Base-by-base conservation (phyloP, 352 stramenopile genomes). In the Globisporangium uncinulatum region DNA sequence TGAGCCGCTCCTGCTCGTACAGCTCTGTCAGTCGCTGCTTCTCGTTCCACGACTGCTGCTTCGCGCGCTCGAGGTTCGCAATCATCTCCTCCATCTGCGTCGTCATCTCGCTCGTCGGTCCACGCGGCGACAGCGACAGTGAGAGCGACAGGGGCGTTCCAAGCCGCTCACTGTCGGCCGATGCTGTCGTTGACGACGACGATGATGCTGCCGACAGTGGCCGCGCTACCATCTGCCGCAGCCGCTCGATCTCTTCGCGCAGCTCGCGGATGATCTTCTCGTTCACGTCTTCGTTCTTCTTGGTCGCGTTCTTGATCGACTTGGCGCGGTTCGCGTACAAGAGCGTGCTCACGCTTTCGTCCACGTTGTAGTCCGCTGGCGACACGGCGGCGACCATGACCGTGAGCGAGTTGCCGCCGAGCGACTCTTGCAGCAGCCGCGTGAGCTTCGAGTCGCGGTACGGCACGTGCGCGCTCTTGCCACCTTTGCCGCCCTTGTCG, bases 371-470 rank as follows among this genome's bases (percentile, higher is more conserved):
- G 51, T 98, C 89, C 1, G 92, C 90, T 0, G 94, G 89, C 6
- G 79, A 95, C 41, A 98, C 89, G 20, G 91, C 93, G 20, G 94
- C 94, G 24, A 98, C 75, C 89, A 98, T 97, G n/a, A 98, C 81
- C 6, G 94, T 98, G 10, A 86, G 65, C 8, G 89, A 87, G 57
- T 98, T 98, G 1, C 93, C 93, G 43, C 90, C 90, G 2, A 98
- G 77, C 3, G 82, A 92, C 48, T 97, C 87, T 59, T 96, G 86
- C 20, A 98, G 57, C 37, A 98, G 54, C 11, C 87, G 71, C 21
- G 91, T 98, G 24, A 98, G 75, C 59, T 96, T 97, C 2, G 86
- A 97, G 56, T 98, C 83, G 45, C 92, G 77, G 54, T 97, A 98
- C 14, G 92, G 92, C 11, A 98, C 83, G 63, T 97, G 87, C 15